Evolutionary conservation across 2,329 filamentous ascomycete species (phyloP).

Genomic region (Colletotrichum cereale): DNA sequence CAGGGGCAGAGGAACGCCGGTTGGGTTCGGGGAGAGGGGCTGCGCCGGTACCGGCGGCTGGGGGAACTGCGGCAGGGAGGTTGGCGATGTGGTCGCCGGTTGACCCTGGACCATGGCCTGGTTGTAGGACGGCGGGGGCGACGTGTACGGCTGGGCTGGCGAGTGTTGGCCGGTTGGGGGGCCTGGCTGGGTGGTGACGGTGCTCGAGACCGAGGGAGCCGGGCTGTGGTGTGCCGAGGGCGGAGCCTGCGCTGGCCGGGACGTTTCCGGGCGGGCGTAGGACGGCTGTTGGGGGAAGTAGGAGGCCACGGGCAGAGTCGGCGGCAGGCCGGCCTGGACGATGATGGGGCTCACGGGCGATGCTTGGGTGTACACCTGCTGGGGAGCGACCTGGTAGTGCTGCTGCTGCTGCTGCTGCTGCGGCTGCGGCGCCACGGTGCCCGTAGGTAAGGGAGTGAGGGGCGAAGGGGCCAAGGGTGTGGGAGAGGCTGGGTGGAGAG

Average conservation of each 20-base stretch:
- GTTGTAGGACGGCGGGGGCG: slow-evolving; percentile 31
- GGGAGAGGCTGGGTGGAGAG: background rate
- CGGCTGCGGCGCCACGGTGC: background rate
- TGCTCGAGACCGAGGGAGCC: slow-evolving; percentile 14
- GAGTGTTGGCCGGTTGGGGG: slow-evolving; percentile 9
- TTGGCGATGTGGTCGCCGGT: slow-evolving; percentile 2
- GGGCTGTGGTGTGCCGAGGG: slow-evolving; percentile 23
- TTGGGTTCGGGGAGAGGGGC: slow-evolving; percentile 19
- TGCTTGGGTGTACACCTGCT: slow-evolving; percentile 3
- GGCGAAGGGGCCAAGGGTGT: background rate
- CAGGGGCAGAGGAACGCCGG: slow-evolving; percentile 3
- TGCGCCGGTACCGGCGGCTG: slow-evolving; percentile 9
- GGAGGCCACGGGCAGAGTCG: slow-evolving; percentile 25
- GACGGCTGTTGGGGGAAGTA: slow-evolving; percentile 37
- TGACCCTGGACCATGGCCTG: slow-evolving; percentile 4
- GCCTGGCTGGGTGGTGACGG: background rate
- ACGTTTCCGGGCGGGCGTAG: slow-evolving; percentile 14
- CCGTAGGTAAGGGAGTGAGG: background rate
- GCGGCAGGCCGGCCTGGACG: slow-evolving; percentile 24
- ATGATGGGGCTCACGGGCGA: slow-evolving; percentile 14
- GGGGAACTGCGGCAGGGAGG: slow-evolving; percentile 11
- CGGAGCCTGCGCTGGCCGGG: background rate
- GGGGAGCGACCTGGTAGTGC: background rate
- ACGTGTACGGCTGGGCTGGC: slow-evolving; percentile 9
- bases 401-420: slow-evolving; percentile 5